phyloP scores from a whole-genome alignment of 2,329 filamentous ascomycete genomes.

The Colletotrichum somersetense region DNA sequence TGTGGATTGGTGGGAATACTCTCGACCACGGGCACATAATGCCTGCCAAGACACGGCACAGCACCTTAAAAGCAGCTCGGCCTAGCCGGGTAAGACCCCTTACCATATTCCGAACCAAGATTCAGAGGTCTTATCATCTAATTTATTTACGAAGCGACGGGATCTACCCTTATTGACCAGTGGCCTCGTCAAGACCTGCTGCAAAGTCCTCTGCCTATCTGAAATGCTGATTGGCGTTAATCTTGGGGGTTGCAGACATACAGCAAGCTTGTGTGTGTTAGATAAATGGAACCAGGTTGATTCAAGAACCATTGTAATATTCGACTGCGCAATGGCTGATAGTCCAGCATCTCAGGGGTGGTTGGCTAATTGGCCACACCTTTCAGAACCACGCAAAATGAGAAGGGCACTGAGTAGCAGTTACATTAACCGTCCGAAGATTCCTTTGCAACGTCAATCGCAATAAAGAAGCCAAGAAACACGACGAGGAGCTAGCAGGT shows the following conservation, averaged over 20 bases:
- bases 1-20: conserved; percentile 21
- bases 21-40: background rate
- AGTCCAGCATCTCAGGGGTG: too few relatives aligned
- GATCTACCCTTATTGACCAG: too few relatives aligned
- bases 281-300: too few relatives aligned
- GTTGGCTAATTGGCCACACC: background rate
- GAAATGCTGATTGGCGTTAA: background rate
- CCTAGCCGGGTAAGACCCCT: background rate
- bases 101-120: background rate
- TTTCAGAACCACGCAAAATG: background rate
- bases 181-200: too few relatives aligned
- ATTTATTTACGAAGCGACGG: background rate
- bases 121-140: background rate
- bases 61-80: background rate
- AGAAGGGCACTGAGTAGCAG: too few relatives aligned
- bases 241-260: too few relatives aligned
- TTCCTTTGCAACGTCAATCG: conserved; percentile 39
- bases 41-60: conserved; percentile 26
- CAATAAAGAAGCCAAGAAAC: conserved; percentile 41
- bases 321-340: background rate
- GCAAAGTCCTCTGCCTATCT: background rate
- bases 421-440: background rate
- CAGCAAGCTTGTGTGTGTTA: background rate
- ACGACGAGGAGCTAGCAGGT: conserved; percentile 13
- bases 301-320: background rate